Percentiles rank a stretch among this genome's conserved stretches.
Conservation (phyloP, 2,329 filamentous ascomycete genomes). For the Alternaria longipes region DNA sequence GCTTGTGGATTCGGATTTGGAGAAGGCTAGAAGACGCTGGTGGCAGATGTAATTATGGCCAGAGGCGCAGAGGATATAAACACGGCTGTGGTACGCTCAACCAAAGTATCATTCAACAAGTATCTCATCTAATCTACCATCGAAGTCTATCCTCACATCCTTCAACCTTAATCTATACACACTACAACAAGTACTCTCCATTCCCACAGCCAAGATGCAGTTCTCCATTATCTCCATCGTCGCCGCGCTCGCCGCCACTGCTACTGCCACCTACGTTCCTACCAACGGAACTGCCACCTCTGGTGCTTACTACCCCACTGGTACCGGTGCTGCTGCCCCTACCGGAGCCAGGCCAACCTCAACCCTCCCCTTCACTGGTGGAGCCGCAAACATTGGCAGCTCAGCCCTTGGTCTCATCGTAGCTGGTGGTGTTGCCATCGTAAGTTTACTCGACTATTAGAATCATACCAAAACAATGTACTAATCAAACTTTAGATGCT, state of each 20-base stretch:
- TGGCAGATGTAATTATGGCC: neutral
- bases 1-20: slow-evolving; percentile 14
- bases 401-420: slow-evolving; percentile 41
- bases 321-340: slow-evolving; percentile 29
- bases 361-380: slow-evolving; percentile 40
- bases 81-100: neutral
- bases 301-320: slow-evolving; percentile 35
- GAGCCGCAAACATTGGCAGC: slow-evolving; percentile 35
- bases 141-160: neutral
- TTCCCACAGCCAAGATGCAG: slow-evolving; percentile 38
- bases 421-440: slow-evolving; percentile 45
- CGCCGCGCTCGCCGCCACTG: slow-evolving; percentile 39
- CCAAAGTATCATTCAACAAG: slow-evolving; percentile 1
- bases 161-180: neutral
- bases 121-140: slow-evolving; percentile 3
- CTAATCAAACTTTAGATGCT: slow-evolving; percentile 19
- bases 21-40: slow-evolving; percentile 12
- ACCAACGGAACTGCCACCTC: slow-evolving; percentile 36
- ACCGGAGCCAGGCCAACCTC: slow-evolving; percentile 29
- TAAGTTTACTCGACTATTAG: slow-evolving; percentile 18
- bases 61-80: slow-evolving; percentile 18
- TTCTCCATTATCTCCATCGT: slow-evolving; percentile 41
- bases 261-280: slow-evolving; percentile 35
- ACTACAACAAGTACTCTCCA: slow-evolving; percentile 6
- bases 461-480: neutral